phyloP scores from a whole-genome alignment of 148 eudicot species.

The Selenicereus undatus region DNA sequence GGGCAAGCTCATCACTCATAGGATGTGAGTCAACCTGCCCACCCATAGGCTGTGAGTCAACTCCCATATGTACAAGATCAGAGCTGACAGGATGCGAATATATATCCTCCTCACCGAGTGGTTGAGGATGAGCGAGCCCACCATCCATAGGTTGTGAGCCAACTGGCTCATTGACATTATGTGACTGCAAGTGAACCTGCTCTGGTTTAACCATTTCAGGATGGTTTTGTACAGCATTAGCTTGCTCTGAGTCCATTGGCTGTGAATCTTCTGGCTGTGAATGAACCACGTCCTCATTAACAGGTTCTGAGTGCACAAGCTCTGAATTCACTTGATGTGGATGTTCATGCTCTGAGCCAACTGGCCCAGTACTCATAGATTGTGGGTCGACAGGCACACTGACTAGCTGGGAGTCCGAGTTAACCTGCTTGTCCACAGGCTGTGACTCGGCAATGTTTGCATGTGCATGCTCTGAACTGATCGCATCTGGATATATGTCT shows the following conservation, averaged over 20 bases:
- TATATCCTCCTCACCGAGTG: constrained; percentile 15
- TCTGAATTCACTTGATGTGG: neutral
- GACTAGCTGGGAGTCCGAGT: neutral
- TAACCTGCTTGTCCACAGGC: neutral
- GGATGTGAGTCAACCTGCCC: constrained; percentile 17
- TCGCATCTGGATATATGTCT: neutral
- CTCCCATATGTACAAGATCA: too few species aligned
- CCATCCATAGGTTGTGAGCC: constrained; percentile 19
- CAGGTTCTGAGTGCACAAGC: neutral
- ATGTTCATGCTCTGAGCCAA: neutral
- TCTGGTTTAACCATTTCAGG: neutral
- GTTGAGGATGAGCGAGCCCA: constrained; percentile 28
- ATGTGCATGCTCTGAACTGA: neutral
- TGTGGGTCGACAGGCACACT: too few species aligned
- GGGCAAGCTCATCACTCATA: constrained; percentile 20
- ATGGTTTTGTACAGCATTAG: neutral
- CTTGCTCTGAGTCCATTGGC: neutral
- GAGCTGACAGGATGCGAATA: neutral
- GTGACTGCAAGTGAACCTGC: neutral
- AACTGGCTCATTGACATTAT: constrained; percentile 5
- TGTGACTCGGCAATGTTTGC: neutral
- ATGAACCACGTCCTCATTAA: neutral
- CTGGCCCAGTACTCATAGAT: neutral
- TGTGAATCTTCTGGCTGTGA: neutral
- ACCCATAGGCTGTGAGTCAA: neutral